Base-by-base conservation (phyloP, 73 alveolate species). In the Durusdinium trenchii region DNA sequence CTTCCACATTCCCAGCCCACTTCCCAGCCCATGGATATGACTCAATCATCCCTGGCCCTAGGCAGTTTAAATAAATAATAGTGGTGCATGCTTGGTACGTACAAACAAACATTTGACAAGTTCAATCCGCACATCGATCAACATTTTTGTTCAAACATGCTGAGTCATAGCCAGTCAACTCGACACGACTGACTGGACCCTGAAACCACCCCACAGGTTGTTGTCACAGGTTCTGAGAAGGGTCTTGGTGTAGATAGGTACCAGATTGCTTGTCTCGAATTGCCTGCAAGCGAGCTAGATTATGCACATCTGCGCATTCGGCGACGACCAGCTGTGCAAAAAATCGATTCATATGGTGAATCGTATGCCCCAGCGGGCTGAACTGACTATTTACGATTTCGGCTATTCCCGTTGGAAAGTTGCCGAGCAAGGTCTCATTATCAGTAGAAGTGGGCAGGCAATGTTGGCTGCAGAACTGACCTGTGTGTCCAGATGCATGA, bases 291-390 rank as follows among this genome's bases (percentile, higher is more conserved):
- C 90, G 43, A 2, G 43, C 36, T 3, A 40, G 62, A 28, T 79
- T 79, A 40, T 79, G 90, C 28, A 79, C 90, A 43, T 79, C 90
- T 28, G 42, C 90, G 38, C 28, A 36, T 64, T 79, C 90, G 52
- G 3, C 32, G 26, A 79, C 43, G 42, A 46, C 90, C 32, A 79
- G 42, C 60, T 79, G 64, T 6, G 90, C 16, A 64, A 79, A 79
- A 42, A 42, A 79, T 47, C 42, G 61, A 64, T 40, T 40, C 90
- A 45, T 79, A 47, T 79, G 90, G 90, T 79, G 90, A 47, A 79
- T 46, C 23, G 90, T 79, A 64, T 79, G 90, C 43, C 90, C 90
- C 64, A 79, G 23, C 50, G 90, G 64, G 40, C 61, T 36, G 62
- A 79, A 79, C 61, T 4, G 32, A 64, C 52, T 42, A 40, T 79